phyloP scores from a whole-genome alignment of 2,329 filamentous ascomycete genomes.

The Drechmeria coniospora region DNA sequence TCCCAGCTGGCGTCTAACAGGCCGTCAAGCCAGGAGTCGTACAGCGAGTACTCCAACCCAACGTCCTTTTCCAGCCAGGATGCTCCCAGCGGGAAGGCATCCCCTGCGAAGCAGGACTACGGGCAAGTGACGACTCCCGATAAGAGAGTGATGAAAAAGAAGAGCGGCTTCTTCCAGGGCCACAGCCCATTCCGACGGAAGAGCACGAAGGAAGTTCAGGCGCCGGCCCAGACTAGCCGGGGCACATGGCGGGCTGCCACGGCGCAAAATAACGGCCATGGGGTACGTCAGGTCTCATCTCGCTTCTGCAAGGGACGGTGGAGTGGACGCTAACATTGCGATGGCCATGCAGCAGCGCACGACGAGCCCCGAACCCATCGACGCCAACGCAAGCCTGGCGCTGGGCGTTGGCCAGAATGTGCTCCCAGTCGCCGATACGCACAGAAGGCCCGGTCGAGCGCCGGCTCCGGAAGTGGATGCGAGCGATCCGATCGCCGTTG shows the following conservation, averaged over 20 bases:
- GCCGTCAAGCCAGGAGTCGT: conserved; percentile 72
- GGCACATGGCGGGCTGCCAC: conserved; percentile 43
- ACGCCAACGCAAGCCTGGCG: conserved; percentile 82
- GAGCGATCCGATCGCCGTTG: conserved; percentile 77
- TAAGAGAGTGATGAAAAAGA: conserved; percentile 52
- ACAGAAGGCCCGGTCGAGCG: conserved; percentile 14
- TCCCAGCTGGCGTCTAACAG: conserved; percentile 43
- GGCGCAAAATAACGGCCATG: conserved; percentile 6
- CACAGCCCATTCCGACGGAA: conserved; percentile 86
- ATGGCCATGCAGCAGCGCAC: conserved; percentile 22
- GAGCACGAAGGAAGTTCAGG: conserved; percentile 58
- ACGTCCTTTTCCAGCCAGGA: conserved; percentile 83
- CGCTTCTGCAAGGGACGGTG: not conserved
- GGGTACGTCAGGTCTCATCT: conserved; percentile 1
- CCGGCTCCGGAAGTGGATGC: conserved; percentile 38
- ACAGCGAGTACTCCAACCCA: conserved; percentile 80
- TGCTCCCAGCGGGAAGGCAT: conserved; percentile 55
- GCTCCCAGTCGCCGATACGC: conserved; percentile 71
- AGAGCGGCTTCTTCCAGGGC: conserved; percentile 83
- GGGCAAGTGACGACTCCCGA: conserved; percentile 37
- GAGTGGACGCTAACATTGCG: not conserved
- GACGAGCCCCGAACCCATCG: conserved; percentile 68
- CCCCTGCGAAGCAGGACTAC: conserved; percentile 52
- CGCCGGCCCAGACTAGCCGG: conserved; percentile 25
- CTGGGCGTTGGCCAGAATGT: conserved; percentile 93